Base-by-base conservation (phyloP, 257 asterid genomes). In the Przewalskia tangutica region DNA sequence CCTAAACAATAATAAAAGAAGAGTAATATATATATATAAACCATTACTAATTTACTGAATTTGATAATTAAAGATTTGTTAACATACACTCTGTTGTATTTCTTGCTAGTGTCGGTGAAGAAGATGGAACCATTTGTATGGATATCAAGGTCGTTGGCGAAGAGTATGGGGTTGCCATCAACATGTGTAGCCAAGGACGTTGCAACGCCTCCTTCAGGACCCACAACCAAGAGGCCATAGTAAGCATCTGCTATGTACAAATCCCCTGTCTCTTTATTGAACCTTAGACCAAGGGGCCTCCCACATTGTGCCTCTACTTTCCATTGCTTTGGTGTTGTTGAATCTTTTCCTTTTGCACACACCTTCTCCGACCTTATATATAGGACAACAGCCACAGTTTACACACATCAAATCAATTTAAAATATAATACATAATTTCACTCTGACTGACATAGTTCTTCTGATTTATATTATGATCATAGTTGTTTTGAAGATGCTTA, bases 241-340 rank as follows among this genome's bases (percentile, higher is more conserved):
- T 95, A 93, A 64, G 99, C 97, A 83, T 95, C 99, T 20, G 98
- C 98, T 18, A 94, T 91, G 86, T 95, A 95, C 38, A 95, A 82
- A 18, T 89, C 73, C 4, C 99, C 99, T 3, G 81, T 95, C 75
- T 83, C 53, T n/a, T 14, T 81, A 77, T 92, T 93, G 80, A 95
- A 92, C 77, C 99, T 81, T 3, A 95, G 91, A 77, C 99, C 99
- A 0, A 95, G 89, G 1, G 99, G 99, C 5, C 99, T 91, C 11
- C 98, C 99, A 78, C 99, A 95, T 36, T 70, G 71, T 4, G 90
- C 34, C 90, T 95, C 98, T 42, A 83, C 82, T 81, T 89, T 90
- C 96, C 98, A 93, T 76, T 95, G 97, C 85, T 90, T 92, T 38
- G 82, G 18, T 55, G 98, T 95, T 6, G 97, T 92, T 60, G 99